Conservation (phyloP, 1,284 basidiomycete species). For the Dichomitus squalens region DNA sequence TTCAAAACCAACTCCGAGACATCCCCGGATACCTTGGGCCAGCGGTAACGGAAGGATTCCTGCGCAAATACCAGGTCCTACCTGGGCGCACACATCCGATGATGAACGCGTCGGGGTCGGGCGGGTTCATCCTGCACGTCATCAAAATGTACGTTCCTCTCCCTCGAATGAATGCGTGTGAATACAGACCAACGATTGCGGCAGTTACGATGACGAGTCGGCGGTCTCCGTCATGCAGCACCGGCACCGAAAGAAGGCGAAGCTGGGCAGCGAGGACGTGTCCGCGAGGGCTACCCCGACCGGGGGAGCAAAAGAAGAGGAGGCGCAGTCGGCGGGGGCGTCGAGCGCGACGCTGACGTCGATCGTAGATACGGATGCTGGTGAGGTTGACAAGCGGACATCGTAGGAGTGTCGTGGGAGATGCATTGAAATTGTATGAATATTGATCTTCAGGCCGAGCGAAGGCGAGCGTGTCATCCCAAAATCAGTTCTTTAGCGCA, state of each 20-base stretch:
- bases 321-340: background rate
- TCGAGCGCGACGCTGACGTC: too few relatives aligned
- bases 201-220: slow-evolving; percentile 68
- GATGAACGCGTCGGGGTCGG: slow-evolving; percentile 90
- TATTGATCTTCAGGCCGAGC: too few relatives aligned
- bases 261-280: slow-evolving; percentile 19
- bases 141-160: slow-evolving; percentile 76
- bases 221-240: slow-evolving; percentile 53
- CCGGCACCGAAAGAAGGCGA: slow-evolving; percentile 33
- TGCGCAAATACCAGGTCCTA: slow-evolving; percentile 89
- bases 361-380: too few relatives aligned
- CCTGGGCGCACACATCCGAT: slow-evolving; percentile 95
- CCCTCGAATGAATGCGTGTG: background rate
- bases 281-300: background rate
- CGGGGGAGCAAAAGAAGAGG: background rate
- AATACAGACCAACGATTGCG: background rate
- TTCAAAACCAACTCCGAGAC: slow-evolving; percentile 73
- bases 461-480: too few relatives aligned
- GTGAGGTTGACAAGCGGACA: too few relatives aligned
- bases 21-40: slow-evolving; percentile 77
- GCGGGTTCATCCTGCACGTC: slow-evolving; percentile 86
- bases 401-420: too few relatives aligned
- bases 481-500: too few relatives aligned
- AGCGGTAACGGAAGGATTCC: slow-evolving; percentile 86
- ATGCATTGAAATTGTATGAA: too few relatives aligned